Base-by-base conservation (phyloP, 257 asterid genomes). In the Gentiana straminea region DNA sequence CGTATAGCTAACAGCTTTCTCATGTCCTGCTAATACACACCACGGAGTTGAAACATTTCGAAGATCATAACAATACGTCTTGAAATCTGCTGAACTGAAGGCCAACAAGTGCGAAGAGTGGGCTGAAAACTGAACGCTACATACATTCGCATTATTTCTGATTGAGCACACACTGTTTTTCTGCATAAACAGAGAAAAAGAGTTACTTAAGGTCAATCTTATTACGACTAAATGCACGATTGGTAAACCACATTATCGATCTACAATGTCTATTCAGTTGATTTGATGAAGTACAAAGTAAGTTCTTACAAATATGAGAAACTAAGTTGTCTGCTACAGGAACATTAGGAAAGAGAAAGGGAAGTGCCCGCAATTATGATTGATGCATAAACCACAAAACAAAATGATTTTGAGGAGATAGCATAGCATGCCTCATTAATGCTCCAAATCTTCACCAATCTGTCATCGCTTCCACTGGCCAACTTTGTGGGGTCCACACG, bases 381-480 rank as follows among this genome's bases (percentile, higher is more conserved):
- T 46, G 38, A 51, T 11, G 8, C 4, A 43, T n/a, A 58, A 37
- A 38, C 9, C 52, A 62, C 46, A 38, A n/a, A 51, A 49, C n/a
- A 60, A 51, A 56, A 64, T 58, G 64, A 65, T 64, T 24, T 24
- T 38, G 41, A 68, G 64, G 57, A 57, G 38, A 64, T 58, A 65
- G 52, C 77, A 49, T 77, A 80, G 52, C 77, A 49, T 77, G 81
- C 98, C 75, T 87, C 84, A 32, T 83, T 91, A 75, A 87, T 77
- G 76, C 79, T 87, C 98, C 98, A 91, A 61, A 91, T 54, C 74
- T 87, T 91, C 73, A 91, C 98, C 70, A 74, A 58, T 57, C 87
- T 83, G 68, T 91, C 98, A 67, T 91, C 97, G 64, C 98, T 79
- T 53, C 98, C 96, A 74, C 98, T 91, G 57, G 78, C 93, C 62